A percentile compares a stretch with the other conserved stretches of the same genome.
Evolutionary conservation across 352 stramenopile species (phyloP).

Genomic region (Pythium scleroteichum): DNA sequence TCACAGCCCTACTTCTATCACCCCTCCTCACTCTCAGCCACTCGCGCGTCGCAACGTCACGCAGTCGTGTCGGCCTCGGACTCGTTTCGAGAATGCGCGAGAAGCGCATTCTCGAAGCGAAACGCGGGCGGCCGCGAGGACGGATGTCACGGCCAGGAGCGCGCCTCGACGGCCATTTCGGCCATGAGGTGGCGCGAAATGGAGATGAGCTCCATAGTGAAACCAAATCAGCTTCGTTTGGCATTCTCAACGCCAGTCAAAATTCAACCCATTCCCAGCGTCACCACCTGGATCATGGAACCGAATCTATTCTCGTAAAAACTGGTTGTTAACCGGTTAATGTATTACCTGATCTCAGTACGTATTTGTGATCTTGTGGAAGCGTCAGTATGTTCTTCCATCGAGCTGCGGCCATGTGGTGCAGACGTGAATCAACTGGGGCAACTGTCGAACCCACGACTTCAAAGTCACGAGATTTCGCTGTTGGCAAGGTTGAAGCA

Average conservation of each 20-base stretch:
- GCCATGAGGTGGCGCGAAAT: background rate
- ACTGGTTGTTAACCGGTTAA: slow-evolving; percentile 5
- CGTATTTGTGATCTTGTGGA: too few relatives aligned
- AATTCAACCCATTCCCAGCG: slow-evolving; percentile 29
- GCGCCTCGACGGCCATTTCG: slow-evolving; percentile 3
- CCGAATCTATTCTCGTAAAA: background rate
- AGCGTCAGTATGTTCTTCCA: too few relatives aligned
- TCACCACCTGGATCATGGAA: background rate
- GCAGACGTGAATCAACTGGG: too few relatives aligned
- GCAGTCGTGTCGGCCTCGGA: slow-evolving; percentile 8
- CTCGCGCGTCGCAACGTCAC: slow-evolving; percentile 6
- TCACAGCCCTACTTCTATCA: slow-evolving; percentile 1
- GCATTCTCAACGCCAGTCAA: slow-evolving; percentile 16
- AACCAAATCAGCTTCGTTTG: slow-evolving; percentile 2
- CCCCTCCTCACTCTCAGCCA: background rate
- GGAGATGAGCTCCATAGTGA: slow-evolving; percentile 9
- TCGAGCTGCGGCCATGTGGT: too few relatives aligned
- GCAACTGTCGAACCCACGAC: too few relatives aligned
- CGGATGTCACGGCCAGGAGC: slow-evolving; percentile 15
- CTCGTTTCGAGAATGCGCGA: slow-evolving; percentile 25
- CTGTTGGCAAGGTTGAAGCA: too few relatives aligned
- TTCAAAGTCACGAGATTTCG: too few relatives aligned
- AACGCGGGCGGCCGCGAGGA: background rate
- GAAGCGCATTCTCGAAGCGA: slow-evolving; percentile 20
- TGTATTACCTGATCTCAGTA: too few relatives aligned